phyloP scores from a whole-genome alignment of 2,329 filamentous ascomycete genomes.

The Alternaria arborescens region DNA sequence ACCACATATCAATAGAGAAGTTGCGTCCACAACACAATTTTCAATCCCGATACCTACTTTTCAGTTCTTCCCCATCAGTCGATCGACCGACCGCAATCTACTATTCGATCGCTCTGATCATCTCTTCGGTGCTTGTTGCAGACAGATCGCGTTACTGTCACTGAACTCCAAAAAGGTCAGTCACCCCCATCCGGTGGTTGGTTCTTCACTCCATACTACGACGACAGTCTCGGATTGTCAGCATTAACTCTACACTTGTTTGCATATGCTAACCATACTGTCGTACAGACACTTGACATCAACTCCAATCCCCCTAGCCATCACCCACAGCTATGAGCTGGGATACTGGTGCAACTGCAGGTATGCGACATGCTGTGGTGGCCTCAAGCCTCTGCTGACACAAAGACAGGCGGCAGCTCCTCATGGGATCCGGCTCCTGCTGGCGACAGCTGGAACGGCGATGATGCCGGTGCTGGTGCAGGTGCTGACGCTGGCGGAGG shows the following conservation, averaged over 20 bases:
- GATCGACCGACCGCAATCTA: background rate
- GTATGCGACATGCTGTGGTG: conserved; percentile 11
- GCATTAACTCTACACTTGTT: background rate
- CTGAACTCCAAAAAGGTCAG: background rate
- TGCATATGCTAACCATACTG: background rate
- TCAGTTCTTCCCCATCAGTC: background rate
- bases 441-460: background rate
- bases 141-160: background rate
- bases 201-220: background rate
- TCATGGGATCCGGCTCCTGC: conserved; percentile 19
- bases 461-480: conserved; percentile 9
- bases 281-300: background rate
- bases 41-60: background rate
- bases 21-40: background rate
- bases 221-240: background rate
- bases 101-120: background rate
- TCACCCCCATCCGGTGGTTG: background rate
- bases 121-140: background rate
- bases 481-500: conserved; percentile 13
- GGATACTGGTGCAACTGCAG: conserved; percentile 26
- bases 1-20: conserved; percentile 4
- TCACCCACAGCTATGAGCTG: conserved; percentile 28
- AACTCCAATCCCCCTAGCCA: background rate
- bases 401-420: conserved; percentile 19
- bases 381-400: conserved; percentile 17